Conservation (phyloP, 352 stramenopile genomes). For the Discostella stelligera region DNA sequence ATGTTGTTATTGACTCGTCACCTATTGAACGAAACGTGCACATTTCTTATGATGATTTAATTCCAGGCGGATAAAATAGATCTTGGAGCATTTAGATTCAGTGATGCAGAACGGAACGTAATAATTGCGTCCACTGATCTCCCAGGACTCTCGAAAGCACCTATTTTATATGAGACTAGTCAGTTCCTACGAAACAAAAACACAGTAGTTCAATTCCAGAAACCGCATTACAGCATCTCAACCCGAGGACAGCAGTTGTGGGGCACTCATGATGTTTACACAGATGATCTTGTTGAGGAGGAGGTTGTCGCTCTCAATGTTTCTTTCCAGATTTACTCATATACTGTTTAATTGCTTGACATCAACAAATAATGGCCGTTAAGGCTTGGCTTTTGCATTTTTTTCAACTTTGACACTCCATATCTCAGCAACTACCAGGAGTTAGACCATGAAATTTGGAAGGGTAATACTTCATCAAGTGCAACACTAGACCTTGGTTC, state of each 20-base stretch:
- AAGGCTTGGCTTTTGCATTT: too few relatives aligned
- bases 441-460: too few relatives aligned
- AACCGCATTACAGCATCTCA: constrained; percentile 55
- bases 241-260: constrained; percentile 38
- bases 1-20: background rate
- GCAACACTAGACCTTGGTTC: too few relatives aligned
- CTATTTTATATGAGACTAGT: constrained; percentile 32
- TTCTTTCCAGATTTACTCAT: constrained; percentile 1
- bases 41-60: background rate
- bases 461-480: too few relatives aligned
- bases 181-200: constrained; percentile 1
- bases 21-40: background rate
- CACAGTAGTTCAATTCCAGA: constrained; percentile 9
- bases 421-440: too few relatives aligned
- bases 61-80: constrained; percentile 45
- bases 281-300: constrained; percentile 32
- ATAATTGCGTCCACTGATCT: constrained; percentile 55
- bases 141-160: constrained; percentile 29
- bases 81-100: constrained; percentile 54
- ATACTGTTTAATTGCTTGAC: background rate
- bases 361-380: background rate
- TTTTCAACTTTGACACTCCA: too few relatives aligned
- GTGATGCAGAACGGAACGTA: constrained; percentile 52
- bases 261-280: constrained; percentile 57
- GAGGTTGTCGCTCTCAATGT: constrained; percentile 27